phyloP scores from a whole-genome alignment of 1,284 basidiomycete genomes.

The Sparassis latifolia region DNA sequence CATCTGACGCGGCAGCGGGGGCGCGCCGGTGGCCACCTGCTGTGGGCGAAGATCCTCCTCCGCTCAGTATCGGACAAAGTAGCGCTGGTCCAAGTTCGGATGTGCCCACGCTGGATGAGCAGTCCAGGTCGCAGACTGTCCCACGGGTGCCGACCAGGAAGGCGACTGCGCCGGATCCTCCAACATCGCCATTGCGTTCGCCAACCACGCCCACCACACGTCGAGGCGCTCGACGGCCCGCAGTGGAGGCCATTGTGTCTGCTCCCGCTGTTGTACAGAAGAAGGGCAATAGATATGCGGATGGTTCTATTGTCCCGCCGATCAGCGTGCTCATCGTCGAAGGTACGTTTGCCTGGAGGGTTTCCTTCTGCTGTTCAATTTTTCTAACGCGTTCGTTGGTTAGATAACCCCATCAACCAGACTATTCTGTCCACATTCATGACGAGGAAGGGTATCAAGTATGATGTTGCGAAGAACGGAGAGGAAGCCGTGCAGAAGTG shows the following conservation, averaged over 20 bases:
- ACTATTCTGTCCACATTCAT: conserved; percentile 95
- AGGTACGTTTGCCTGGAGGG: conserved; percentile 45
- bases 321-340: conserved; percentile 96
- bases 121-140: background rate
- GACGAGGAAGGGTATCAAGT: conserved; percentile 94
- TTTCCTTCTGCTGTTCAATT: background rate
- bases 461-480: conserved; percentile 92
- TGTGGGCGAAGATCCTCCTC: background rate
- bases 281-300: conserved; percentile 19
- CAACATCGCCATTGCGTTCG: conserved; percentile 20
- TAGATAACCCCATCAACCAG: conserved; percentile 99
- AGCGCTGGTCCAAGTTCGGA: background rate
- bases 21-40: conserved; percentile 10
- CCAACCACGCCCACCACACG: conserved; percentile 9
- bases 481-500: conserved; percentile 96
- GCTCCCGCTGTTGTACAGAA: conserved; percentile 16
- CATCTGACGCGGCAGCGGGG: conserved; percentile 2
- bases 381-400: conserved; percentile 6
- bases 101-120: conserved; percentile 1
- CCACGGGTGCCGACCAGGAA: conserved; percentile 9
- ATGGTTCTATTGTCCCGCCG: conserved; percentile 75
- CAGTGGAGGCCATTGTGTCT: conserved; percentile 9
- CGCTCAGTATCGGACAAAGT: too few species aligned
- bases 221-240: conserved; percentile 13
- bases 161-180: conserved; percentile 9